phyloP scores from a whole-genome alignment of 2,329 filamentous ascomycete species.

The Laburnicola sp. region DNA sequence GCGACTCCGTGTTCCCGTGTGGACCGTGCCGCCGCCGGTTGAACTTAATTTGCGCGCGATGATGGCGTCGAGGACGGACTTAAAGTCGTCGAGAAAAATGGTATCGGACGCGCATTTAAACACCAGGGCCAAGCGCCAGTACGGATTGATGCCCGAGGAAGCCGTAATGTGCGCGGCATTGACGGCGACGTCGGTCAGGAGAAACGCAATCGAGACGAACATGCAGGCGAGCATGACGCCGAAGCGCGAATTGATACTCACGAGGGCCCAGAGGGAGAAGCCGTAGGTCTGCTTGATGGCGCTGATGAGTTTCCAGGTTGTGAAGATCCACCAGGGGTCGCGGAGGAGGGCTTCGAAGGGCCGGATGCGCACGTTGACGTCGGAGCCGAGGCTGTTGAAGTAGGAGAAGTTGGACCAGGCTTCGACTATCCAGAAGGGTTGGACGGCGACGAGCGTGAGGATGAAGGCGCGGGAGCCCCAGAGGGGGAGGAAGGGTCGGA shows the following conservation, averaged over 20 bases:
- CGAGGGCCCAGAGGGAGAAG: conserved; percentile 29
- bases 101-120: conserved; percentile 43
- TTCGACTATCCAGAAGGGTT: conserved; percentile 42
- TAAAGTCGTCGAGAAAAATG: conserved; percentile 44
- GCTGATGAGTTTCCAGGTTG: conserved; percentile 36
- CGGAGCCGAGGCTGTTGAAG: conserved; percentile 38
- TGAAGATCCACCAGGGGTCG: conserved; percentile 45
- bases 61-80: conserved; percentile 41
- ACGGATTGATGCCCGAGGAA: conserved; percentile 38
- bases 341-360: conserved; percentile 39
- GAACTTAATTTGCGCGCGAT: conserved; percentile 30
- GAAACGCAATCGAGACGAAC: conserved; percentile 36
- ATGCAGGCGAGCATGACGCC: conserved; percentile 40
- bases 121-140: conserved; percentile 41
- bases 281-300: conserved; percentile 40
- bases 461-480: conserved; percentile 41
- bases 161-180: conserved; percentile 29
- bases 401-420: conserved; percentile 43
- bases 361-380: conserved; percentile 30
- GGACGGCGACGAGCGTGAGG: conserved; percentile 34
- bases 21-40: conserved; percentile 17
- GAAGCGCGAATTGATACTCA: conserved; percentile 35
- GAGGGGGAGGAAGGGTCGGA: conserved; percentile 38
- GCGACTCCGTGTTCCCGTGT: conserved; percentile 19
- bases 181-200: conserved; percentile 34